A percentile compares a stretch with the other conserved stretches of the same genome.
Evolutionary conservation across 371 early-diverging fungal genomes (phyloP).

Genomic region (Coemansia sp.): DNA sequence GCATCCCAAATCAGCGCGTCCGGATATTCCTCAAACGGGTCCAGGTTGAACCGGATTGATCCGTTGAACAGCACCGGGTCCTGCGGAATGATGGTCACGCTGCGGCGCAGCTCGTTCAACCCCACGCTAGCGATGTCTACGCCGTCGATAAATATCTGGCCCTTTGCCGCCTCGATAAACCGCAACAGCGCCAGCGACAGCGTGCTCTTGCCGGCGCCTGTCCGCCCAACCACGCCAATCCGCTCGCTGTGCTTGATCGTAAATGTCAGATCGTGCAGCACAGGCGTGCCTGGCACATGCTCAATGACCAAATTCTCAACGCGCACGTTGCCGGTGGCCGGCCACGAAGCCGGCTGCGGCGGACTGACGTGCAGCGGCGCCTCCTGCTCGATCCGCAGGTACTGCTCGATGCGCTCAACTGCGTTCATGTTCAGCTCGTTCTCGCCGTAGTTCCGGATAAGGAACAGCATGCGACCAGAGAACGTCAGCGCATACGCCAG

Average conservation of each 20-base stretch:
- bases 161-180: conserved; percentile 66
- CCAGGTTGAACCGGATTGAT: conserved; percentile 65
- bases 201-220: conserved; percentile 77
- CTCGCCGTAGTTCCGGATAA: conserved; percentile 72
- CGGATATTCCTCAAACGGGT: conserved; percentile 61
- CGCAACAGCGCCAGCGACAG: conserved; percentile 73
- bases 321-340: conserved; percentile 65
- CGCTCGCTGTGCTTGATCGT: conserved; percentile 62
- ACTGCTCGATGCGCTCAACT: conserved; percentile 82
- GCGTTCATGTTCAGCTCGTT: conserved; percentile 84
- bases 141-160: conserved; percentile 71
- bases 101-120: conserved; percentile 67
- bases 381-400: conserved; percentile 70
- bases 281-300: conserved; percentile 70
- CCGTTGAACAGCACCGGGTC: conserved; percentile 68
- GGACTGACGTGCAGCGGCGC: conserved; percentile 55
- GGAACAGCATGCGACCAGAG: conserved; percentile 71
- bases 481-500: conserved; percentile 77
- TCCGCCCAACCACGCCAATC: conserved; percentile 72
- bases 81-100: conserved; percentile 76
- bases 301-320: conserved; percentile 64
- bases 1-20: conserved; percentile 74
- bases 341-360: conserved; percentile 66
- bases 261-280: conserved; percentile 66
- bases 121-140: conserved; percentile 71